Evolutionary conservation across 352 stramenopile species (phyloP).

Genomic region (Phytophthora kernoviae): DNA sequence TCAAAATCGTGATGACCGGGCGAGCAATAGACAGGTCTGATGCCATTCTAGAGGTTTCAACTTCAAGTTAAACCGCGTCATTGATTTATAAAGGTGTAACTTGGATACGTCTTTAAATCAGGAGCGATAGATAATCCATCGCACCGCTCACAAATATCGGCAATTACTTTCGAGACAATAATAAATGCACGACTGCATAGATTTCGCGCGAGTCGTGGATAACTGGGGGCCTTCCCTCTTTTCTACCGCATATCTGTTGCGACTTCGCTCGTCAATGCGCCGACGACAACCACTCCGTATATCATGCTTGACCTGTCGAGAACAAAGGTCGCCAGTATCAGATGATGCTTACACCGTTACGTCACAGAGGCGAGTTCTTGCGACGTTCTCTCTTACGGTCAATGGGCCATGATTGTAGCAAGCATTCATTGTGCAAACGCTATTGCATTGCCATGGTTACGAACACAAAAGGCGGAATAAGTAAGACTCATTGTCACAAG

Average conservation of each 20-base stretch:
- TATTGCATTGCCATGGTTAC: background rate
- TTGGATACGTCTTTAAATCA: background rate
- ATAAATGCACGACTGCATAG: background rate
- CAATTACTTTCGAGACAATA: background rate
- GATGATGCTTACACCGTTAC: background rate
- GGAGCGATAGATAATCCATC: background rate
- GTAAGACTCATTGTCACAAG: too few relatives aligned
- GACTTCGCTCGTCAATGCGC: background rate
- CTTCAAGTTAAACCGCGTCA: constrained; percentile 2
- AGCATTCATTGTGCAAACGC: background rate
- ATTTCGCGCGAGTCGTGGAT: background rate
- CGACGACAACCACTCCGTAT: background rate
- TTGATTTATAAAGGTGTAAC: background rate
- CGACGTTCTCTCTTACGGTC: background rate
- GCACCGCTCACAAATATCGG: background rate
- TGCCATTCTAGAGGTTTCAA: background rate
- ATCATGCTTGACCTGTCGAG: background rate
- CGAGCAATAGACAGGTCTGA: background rate
- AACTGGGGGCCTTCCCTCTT: background rate
- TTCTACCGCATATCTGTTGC: constrained; percentile 1
- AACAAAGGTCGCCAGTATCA: background rate
- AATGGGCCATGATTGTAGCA: too few relatives aligned
- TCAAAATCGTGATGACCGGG: too few relatives aligned
- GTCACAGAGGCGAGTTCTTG: background rate
- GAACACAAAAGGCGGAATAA: too few relatives aligned